Base-by-base conservation (phyloP, 495 filamentous ascomycete species). In the Neurospora sp. region DNA sequence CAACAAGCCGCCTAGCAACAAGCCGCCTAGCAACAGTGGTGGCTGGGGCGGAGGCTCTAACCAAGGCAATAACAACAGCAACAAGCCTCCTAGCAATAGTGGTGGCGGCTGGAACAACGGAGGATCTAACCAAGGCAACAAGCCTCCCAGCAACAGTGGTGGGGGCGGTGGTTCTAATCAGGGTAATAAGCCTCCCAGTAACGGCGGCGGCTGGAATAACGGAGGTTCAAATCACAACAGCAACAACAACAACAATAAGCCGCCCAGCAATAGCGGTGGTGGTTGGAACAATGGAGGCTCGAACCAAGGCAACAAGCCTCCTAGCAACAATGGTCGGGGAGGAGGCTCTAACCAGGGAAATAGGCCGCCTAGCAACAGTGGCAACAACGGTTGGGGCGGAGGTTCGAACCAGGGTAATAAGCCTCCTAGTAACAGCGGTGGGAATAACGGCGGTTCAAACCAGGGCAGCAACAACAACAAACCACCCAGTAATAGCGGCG, bases 81-180 rank as follows among this genome's bases (percentile, higher is more conserved):
- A 27, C 44, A 49, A 23, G 9, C 18, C 44, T 1, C 44, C 44
- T n/a, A 60, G 49, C 10, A 60, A 54, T 11, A 46, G 16, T 10
- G 44, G 42, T 44, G 7, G 44, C n/a, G 8, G 9, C 18, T 20
- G 44, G 16, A 74, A 75, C 49, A 79, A 71, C 69, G 41, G 60
- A 69, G 72, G 60, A 0, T 70, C 39, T 14, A n/a, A 70, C n/a
- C 41, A 66, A 20, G 20, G 38, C 18, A 62, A 62, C 38, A 69
- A 70, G 31, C 39, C 49, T 18, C 35, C 54, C 2, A 75, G n/a
- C 10, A 71, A 70, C 42, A 41, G 1, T 10, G 42, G 42, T 20
- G 2, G 3, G 0, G 11, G 5, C 20, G 39, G 62, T 39, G 72
- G 66, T 2, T 70, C 39, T 10, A 20, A 72, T 14, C 60, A 72